A percentile compares a stretch with the other conserved stretches of the same genome.
phyloP scores from a whole-genome alignment of 495 filamentous ascomycete genomes.

The Pseudotulostoma volvatum region DNA sequence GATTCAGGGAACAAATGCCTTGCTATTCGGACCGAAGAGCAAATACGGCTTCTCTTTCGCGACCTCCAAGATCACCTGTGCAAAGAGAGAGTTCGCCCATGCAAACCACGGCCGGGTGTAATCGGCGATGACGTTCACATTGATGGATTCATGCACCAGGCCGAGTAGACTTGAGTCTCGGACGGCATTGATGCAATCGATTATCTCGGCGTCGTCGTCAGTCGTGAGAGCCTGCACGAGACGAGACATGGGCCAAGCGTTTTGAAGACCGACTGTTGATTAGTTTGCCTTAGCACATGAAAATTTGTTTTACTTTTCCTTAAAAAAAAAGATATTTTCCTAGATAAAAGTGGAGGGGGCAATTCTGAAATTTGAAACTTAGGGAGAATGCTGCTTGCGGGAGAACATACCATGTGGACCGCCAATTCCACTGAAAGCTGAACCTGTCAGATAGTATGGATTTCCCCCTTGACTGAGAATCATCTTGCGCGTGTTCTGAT shows the following conservation, averaged over 20 bases:
- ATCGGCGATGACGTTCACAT: constrained; percentile 54
- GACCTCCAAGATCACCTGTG: constrained; percentile 80
- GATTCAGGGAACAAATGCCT: constrained; percentile 24
- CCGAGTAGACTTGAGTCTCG: constrained; percentile 56
- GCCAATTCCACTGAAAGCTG: constrained; percentile 75
- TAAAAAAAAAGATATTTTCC: background rate
- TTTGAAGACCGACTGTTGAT: constrained; percentile 47
- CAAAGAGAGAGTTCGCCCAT: constrained; percentile 95
- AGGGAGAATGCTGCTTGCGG: constrained; percentile 7
- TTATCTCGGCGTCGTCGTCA: constrained; percentile 75
- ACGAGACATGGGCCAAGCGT: constrained; percentile 97
- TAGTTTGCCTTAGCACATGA: background rate
- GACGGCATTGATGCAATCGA: constrained; percentile 51
- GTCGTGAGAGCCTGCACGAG: constrained; percentile 82
- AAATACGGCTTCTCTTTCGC: constrained; percentile 74
- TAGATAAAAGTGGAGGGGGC: background rate
- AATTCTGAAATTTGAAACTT: constrained; percentile 35
- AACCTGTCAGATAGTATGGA: constrained; percentile 73
- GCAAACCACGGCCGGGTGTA: constrained; percentile 94
- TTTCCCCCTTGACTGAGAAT: constrained; percentile 63
- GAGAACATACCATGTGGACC: constrained; percentile 42
- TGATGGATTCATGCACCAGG: constrained; percentile 80
- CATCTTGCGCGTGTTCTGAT: constrained; percentile 88
- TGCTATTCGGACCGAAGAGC: constrained; percentile 51
- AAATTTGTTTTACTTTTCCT: background rate